Evolutionary conservation across 345 rosid species (phyloP).

Genomic region (Corymbia maculata): DNA sequence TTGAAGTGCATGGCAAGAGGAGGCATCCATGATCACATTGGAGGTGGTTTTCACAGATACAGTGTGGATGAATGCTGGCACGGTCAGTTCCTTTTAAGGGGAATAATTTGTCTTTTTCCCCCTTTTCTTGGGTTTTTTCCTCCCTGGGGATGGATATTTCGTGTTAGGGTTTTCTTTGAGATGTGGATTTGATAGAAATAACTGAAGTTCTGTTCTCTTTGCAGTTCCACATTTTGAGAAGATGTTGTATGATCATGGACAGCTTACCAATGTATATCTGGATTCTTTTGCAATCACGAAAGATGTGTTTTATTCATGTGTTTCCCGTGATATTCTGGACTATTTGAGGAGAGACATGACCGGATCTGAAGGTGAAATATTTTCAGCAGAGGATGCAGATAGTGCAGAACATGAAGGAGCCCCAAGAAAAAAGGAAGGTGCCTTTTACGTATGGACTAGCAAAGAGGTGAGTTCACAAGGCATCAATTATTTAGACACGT

Average conservation of each 20-base stretch:
- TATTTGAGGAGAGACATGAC: constrained; percentile 92
- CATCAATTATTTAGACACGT: not conserved
- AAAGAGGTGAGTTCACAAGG: constrained; percentile 41
- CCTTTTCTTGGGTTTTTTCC: not conserved
- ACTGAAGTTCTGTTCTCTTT: constrained; percentile 1
- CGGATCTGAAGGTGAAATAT: constrained; percentile 71
- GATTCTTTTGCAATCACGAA: constrained; percentile 68
- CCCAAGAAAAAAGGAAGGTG: constrained; percentile 71
- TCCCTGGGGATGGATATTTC: not conserved
- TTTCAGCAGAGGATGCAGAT: constrained; percentile 95
- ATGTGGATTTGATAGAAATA: not conserved
- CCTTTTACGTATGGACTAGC: constrained; percentile 74
- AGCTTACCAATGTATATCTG: constrained; percentile 65
- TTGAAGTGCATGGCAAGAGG: constrained; percentile 90
- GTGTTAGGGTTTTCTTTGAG: not conserved
- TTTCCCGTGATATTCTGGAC: constrained; percentile 69
- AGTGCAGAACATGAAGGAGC: constrained; percentile 63
- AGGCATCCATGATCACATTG: constrained; percentile 92
- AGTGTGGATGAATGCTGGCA: constrained; percentile 98
- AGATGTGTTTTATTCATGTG: constrained; percentile 50
- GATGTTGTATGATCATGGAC: constrained; percentile 93
- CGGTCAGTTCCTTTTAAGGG: constrained; percentile 34
- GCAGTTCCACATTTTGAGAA: constrained; percentile 99
- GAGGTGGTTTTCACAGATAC: constrained; percentile 96
- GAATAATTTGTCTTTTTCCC: not conserved